Evolutionary conservation across 1,284 basidiomycete species (phyloP).

Genomic region (Peniophora sp.): DNA sequence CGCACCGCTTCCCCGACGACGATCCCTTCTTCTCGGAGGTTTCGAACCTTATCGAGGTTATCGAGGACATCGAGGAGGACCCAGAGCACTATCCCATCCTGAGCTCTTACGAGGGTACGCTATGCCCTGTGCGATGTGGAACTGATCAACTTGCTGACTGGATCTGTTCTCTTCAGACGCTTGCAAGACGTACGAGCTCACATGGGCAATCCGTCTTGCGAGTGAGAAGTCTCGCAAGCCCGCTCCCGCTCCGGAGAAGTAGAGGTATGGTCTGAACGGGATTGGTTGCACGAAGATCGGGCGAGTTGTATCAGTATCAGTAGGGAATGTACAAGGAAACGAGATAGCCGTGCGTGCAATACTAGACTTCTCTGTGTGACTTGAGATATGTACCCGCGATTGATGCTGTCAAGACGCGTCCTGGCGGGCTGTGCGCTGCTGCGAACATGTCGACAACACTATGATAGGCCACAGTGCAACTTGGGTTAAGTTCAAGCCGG

Average conservation of each 20-base stretch:
- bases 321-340: no score
- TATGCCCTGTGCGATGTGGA: neutral
- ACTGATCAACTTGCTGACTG: slow-evolving; percentile 5
- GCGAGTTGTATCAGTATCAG: no score
- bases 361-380: no score
- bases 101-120: slow-evolving; percentile 65
- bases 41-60: slow-evolving; percentile 76
- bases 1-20: slow-evolving; percentile 71
- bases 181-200: slow-evolving; percentile 79
- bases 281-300: neutral
- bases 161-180: slow-evolving; percentile 50
- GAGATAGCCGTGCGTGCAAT: no score
- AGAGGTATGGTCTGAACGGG: no score
- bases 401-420: no score
- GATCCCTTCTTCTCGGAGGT: slow-evolving; percentile 91
- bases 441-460: no score
- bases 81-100: slow-evolving; percentile 64
- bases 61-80: slow-evolving; percentile 73
- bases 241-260: neutral
- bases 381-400: no score
- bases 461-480: no score
- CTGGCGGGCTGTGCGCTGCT: no score
- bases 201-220: slow-evolving; percentile 80
- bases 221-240: slow-evolving; percentile 42
- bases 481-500: no score